Base-by-base conservation (phyloP, 2,329 filamentous ascomycete genomes). In the Aspergillus hortae region DNA sequence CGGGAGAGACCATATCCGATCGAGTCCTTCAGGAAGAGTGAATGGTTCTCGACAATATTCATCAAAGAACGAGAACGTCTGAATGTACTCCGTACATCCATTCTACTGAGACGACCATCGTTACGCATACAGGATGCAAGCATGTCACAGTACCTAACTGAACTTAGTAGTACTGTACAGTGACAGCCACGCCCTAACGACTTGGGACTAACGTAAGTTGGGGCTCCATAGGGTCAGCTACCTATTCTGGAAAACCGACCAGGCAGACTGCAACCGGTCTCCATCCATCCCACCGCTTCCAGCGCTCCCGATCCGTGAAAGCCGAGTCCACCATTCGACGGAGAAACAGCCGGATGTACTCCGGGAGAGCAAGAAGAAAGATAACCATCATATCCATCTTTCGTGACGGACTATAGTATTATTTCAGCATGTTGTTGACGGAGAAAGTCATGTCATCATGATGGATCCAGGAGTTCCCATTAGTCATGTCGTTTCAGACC, bases 181-280 rank as follows among this genome's bases (percentile, higher is more conserved):
- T 23, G 27, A 30, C 27, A 9, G 7, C 27, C 27, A 23, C 27
- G 27, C 27, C 27, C 27, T 11, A 30, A 30, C 27, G 27, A 30
- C 23, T 23, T 6, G 23, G 23, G 23, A 23, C 27, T 11, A 30
- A n/a, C 12, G 35, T n/a, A 38, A n/a, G 5, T 38, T n/a, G 25
- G 25, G 19, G n/a, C 25, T 19, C n/a, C 44, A 21, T 19, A 30
- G 17, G 7, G 17, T 53, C 35, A 49, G 49, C 51, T 46, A 46
- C 42, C 45, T 49, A 46, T 27, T 46, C 42, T 46, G 44, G 51
- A 42, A 53, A 49, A 51, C 49, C 48, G 36, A 15, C 35, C 49
- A 30, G 25, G 45, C 53, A 48, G 38, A 46, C 54, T 54, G 51
- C 48, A 56, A 56, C 48, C 54, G 49, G 54, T 49, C 45, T 52